Base-by-base conservation (phyloP, 2,329 filamentous ascomycete species). In the Periconia digitata region DNA sequence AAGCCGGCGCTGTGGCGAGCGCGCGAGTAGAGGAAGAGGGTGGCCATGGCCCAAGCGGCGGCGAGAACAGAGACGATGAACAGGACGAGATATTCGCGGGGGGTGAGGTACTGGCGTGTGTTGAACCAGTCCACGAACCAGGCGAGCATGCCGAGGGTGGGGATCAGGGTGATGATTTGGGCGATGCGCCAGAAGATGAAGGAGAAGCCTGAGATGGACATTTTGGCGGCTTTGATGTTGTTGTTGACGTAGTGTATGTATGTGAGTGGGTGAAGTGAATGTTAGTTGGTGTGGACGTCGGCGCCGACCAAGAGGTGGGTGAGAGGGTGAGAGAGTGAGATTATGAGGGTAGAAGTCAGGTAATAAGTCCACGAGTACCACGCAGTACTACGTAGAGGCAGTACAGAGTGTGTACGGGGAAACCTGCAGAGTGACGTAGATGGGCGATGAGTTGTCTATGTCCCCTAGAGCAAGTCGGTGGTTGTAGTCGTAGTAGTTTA, bases 61-160 rank as follows among this genome's bases (percentile, higher is more conserved):
- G 78, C 83, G 34, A 86, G 74, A 6, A 83, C 79, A 34, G 79
- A 81, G 58, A 83, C 79, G 54, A 86, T 85, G 76, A 86, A 86
- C 43, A 85, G 78, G 37, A 85, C 77, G 38, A 86, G 76, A 63
- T 85, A 80, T 63, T 79, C 83, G 50, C 72, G 68, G 17, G 83
- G 83, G 5, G 83, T 85, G 51, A 85, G 77, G 49, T 75, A 67
- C 69, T 83, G 83, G 59, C 72, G 74, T 51, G 76, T 71, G 54
- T 81, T 74, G 72, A 78, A 85, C 62, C 76, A 76, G 60, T 84
- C 65, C 62, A 86, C 81, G 67, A 86, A 85, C 70, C 79, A 85
- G 55, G 80, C 59, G 18, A 70, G 55, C 77, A 86, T 85, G 66
- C 83, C 83, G 64, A 85, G 75, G 49, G 81, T 78, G 24, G 83